A percentile compares a stretch with the other conserved stretches of the same genome.
phyloP scores from a whole-genome alignment of 192 early-diverging fungal species.

The Chytriomyces confervae region DNA sequence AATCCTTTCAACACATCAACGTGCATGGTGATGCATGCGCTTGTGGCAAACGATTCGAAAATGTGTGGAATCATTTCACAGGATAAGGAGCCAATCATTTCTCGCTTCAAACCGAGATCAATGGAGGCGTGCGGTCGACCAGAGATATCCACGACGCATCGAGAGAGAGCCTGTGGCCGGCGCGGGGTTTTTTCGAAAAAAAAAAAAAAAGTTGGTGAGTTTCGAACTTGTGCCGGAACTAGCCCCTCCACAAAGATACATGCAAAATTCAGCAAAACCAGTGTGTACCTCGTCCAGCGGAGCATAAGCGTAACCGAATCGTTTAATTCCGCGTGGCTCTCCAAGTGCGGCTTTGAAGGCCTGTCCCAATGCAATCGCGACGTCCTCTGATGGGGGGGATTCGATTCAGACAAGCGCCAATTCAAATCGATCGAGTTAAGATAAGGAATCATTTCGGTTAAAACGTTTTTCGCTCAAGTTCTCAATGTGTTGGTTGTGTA shows the following conservation, averaged over 20 bases:
- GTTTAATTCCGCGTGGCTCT: conserved; percentile 87
- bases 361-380: conserved; percentile 89
- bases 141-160: conserved; percentile 97
- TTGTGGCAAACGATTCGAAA: conserved; percentile 87
- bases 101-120: conserved; percentile 87
- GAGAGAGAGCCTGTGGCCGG: conserved; percentile 72
- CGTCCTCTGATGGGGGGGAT: conserved; percentile 68
- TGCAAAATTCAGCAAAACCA: neutral
- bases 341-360: conserved; percentile 94
- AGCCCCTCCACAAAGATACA: conserved; percentile 9
- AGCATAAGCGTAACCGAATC: conserved; percentile 93
- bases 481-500: neutral
- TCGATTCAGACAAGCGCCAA: no score
- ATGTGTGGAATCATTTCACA: conserved; percentile 99
- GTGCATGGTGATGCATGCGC: conserved; percentile 93
- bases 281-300: conserved; percentile 82
- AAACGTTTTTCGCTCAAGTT: no score
- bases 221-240: neutral
- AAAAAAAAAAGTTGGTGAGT: no score
- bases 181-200: no score
- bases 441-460: no score
- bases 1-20: conserved; percentile 94
- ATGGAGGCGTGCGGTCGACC: conserved; percentile 86
- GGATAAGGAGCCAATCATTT: conserved; percentile 86
- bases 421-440: no score